Percentiles rank a stretch among this genome's conserved stretches.
Evolutionary conservation across 441 rosid species (phyloP).

Genomic region (Gossypium trilobum): DNA sequence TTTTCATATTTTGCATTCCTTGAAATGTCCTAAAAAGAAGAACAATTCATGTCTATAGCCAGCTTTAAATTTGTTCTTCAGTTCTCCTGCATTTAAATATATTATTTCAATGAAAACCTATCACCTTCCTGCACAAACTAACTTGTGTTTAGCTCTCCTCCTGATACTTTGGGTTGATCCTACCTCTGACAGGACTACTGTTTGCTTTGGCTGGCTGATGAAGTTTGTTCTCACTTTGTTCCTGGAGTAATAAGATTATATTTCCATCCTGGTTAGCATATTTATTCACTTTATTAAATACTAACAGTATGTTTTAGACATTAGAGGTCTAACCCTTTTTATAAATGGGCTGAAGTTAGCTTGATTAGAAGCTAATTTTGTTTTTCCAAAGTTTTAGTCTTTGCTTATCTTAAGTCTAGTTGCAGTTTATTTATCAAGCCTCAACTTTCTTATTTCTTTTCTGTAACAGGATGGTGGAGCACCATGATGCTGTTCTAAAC

Average conservation of each 20-base stretch:
- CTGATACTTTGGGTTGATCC: neutral
- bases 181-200: neutral
- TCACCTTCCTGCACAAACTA: neutral
- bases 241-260: neutral
- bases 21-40: neutral
- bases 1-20: neutral
- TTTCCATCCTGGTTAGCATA: neutral
- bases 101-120: neutral
- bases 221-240: neutral
- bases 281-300: neutral
- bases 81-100: neutral
- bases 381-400: neutral
- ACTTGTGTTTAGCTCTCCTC: neutral
- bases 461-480: constrained; percentile 47
- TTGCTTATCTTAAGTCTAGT: neutral
- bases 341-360: neutral
- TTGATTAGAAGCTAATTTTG: neutral
- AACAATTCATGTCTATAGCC: neutral
- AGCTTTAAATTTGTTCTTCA: neutral
- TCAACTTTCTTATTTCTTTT: constrained; percentile 9
- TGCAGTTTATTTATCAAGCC: neutral
- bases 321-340: neutral
- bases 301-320: neutral
- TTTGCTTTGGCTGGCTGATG: neutral
- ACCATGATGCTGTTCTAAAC: constrained; percentile 23